phyloP scores from a whole-genome alignment of 75 land plant genomes.

The Pseudotsuga menziesii region DNA sequence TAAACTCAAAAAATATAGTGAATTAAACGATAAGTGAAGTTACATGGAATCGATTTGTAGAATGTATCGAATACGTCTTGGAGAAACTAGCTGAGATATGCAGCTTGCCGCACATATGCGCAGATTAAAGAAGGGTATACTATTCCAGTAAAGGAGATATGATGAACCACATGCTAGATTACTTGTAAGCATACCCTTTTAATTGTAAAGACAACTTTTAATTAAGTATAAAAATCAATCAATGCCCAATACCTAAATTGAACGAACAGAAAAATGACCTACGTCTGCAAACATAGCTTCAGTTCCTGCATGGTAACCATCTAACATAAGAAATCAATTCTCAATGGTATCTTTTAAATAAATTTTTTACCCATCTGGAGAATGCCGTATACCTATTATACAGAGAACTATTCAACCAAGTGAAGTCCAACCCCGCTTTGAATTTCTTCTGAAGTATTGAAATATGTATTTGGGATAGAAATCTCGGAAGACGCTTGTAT shows the following conservation, averaged over 20 bases:
- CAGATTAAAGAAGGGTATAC: constrained; percentile 48
- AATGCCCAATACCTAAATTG: constrained; percentile 38
- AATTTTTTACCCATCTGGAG: too few relatives aligned
- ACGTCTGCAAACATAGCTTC: constrained; percentile 88
- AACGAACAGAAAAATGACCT: constrained; percentile 60
- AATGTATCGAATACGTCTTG: constrained; percentile 41
- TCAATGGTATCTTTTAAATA: too few relatives aligned
- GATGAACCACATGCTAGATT: neutral
- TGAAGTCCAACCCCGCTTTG: too few relatives aligned
- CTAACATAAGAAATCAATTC: neutral
- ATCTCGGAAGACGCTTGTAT: too few relatives aligned
- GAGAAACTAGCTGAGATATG: constrained; percentile 53
- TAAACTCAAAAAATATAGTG: too few relatives aligned
- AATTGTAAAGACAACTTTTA: neutral
- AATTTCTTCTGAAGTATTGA: too few relatives aligned
- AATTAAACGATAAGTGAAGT: neutral
- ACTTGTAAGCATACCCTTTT: neutral
- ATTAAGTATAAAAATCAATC: neutral
- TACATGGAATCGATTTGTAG: constrained; percentile 67
- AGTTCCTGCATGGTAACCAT: constrained; percentile 31
- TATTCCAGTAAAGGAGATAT: constrained; percentile 54
- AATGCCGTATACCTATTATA: constrained; percentile 26
- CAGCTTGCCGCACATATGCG: constrained; percentile 80
- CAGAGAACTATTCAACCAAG: constrained; percentile 52
- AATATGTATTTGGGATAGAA: too few relatives aligned